phyloP scores from a whole-genome alignment of 1,284 basidiomycete species.

The Mycosarcoma maydis region DNA sequence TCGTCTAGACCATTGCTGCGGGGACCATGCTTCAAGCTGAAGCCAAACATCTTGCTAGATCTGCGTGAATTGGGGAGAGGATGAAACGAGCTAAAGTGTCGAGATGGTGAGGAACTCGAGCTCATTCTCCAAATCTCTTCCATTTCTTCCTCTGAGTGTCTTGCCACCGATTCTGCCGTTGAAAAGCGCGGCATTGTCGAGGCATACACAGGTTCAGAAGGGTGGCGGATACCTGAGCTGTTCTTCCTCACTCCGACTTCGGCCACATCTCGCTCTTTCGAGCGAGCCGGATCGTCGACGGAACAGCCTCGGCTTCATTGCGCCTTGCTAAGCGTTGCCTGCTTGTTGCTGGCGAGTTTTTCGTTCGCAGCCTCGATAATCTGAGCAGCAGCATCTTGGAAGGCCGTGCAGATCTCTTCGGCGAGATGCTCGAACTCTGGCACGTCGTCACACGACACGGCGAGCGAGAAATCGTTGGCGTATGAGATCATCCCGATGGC shows the following conservation, averaged over 20 bases:
- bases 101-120: conserved; percentile 41
- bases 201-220: conserved; percentile 8
- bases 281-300: conserved; percentile 19
- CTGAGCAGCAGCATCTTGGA: conserved; percentile 57
- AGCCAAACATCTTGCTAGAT: conserved; percentile 1
- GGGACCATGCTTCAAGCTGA: neutral
- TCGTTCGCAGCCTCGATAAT: conserved; percentile 59
- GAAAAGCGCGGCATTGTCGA: conserved; percentile 11
- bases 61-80: conserved; percentile 10
- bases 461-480: conserved; percentile 62
- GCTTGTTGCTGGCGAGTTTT: conserved; percentile 25
- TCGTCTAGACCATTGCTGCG: neutral
- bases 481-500: conserved; percentile 66
- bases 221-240: conserved; percentile 19
- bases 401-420: conserved; percentile 58
- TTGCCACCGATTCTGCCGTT: conserved; percentile 4
- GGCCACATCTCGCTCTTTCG: neutral
- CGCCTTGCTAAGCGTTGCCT: conserved; percentile 9
- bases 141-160: conserved; percentile 15
- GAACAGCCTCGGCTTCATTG: conserved; percentile 45
- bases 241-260: conserved; percentile 27
- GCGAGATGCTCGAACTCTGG: conserved; percentile 58
- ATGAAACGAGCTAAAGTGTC: conserved; percentile 26
- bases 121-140: conserved; percentile 22
- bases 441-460: conserved; percentile 65